Evolutionary conservation across 345 rosid genomes (phyloP).

Genomic region (Salix purpurea): DNA sequence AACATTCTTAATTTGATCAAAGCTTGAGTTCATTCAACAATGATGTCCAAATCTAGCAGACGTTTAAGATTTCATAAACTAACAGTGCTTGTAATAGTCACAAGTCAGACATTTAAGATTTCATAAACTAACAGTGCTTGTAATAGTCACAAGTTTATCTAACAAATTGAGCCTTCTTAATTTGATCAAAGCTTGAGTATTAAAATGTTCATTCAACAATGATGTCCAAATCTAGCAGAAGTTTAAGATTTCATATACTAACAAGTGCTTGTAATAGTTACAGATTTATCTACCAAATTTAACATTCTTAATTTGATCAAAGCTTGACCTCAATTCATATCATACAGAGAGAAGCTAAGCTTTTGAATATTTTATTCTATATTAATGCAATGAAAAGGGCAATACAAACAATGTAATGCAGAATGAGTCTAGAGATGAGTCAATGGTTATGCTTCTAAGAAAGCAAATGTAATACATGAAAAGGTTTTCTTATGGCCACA

Average conservation of each 20-base stretch:
- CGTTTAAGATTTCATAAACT: not conserved
- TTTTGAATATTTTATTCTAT: not conserved
- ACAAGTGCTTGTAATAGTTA: not conserved
- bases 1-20: not conserved
- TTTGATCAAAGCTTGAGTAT: not conserved
- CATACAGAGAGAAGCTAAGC: not conserved
- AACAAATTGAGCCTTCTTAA: not conserved
- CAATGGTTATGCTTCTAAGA: not conserved
- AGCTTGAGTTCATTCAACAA: not conserved
- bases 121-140: not conserved
- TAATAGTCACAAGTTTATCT: not conserved
- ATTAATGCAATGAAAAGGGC: not conserved
- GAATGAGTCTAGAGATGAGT: not conserved
- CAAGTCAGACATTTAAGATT: not conserved
- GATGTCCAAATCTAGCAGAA: not conserved
- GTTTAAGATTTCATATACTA: not conserved
- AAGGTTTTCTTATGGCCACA: not conserved
- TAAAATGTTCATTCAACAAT: not conserved
- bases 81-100: not conserved
- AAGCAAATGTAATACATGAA: not conserved
- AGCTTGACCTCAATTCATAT: not conserved
- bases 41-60: not conserved
- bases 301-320: not conserved
- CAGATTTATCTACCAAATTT: not conserved
- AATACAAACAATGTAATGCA: not conserved